Percentiles rank a stretch among this genome's conserved stretches.
Evolutionary conservation across 305 asterid genomes (phyloP).

Genomic region (Fraxinus platypoda): DNA sequence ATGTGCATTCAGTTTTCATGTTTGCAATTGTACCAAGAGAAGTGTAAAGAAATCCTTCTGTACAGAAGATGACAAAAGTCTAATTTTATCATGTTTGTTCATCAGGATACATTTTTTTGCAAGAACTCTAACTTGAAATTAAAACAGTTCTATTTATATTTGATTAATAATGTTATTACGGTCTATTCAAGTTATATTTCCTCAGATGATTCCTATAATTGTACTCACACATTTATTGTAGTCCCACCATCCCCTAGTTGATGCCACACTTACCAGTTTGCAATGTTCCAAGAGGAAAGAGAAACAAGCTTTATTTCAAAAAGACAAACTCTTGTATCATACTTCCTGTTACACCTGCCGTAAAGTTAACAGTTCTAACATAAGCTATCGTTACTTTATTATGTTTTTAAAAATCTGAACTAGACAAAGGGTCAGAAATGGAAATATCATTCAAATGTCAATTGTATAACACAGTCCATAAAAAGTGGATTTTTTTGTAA

Average conservation of each 20-base stretch:
- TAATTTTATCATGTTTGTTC: neutral
- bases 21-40: neutral
- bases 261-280: neutral
- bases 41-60: conserved; percentile 4
- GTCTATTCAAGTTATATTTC: neutral
- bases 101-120: neutral
- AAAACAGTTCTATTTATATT: neutral
- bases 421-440: neutral
- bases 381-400: neutral
- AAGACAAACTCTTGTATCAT: neutral
- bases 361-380: neutral
- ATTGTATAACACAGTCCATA: neutral
- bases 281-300: neutral
- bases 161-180: neutral
- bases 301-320: neutral
- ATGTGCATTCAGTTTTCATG: neutral
- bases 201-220: neutral
- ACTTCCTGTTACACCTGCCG: neutral
- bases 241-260: neutral
- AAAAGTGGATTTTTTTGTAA: neutral
- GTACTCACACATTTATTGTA: neutral
- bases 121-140: neutral
- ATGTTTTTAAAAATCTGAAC: neutral
- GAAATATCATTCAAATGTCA: neutral
- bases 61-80: neutral